phyloP scores from a whole-genome alignment of 768 basidiomycete species.

The Amanita polypyramis region DNA sequence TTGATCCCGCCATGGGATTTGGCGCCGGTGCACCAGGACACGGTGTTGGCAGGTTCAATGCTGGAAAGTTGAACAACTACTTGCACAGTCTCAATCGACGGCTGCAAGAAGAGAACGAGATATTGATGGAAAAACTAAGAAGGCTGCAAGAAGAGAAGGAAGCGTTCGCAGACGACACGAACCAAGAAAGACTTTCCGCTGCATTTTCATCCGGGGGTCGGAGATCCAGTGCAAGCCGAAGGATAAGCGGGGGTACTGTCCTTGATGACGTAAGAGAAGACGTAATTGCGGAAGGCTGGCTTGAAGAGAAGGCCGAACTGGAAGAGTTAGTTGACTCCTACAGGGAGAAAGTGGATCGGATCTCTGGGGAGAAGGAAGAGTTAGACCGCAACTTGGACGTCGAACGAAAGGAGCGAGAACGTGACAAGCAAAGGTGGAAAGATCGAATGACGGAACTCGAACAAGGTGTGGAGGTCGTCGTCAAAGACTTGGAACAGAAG shows the following conservation, averaged over 20 bases:
- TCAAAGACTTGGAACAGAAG: conserved; percentile 53
- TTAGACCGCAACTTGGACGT: conserved; percentile 35
- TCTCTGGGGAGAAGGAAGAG: conserved; percentile 33
- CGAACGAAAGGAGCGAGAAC: conserved; percentile 47
- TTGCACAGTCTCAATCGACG: conserved; percentile 77
- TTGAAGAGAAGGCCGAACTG: conserved; percentile 56
- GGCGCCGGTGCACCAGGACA: conserved; percentile 50
- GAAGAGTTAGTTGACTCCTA: conserved; percentile 42
- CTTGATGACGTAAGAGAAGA: conserved; percentile 60
- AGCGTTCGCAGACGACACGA: conserved; percentile 3
- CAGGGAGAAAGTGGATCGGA: conserved; percentile 37
- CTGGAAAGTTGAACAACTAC: conserved; percentile 76
- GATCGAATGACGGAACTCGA: conserved; percentile 65
- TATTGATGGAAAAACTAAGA: conserved; percentile 42
- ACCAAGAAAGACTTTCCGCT: conserved; percentile 9
- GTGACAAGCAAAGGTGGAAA: conserved; percentile 63
- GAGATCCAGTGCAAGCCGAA: conserved; percentile 25
- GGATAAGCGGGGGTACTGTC: conserved; percentile 41
- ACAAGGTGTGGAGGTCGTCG: conserved; percentile 53
- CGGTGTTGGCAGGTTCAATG: conserved; percentile 74
- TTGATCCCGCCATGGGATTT: conserved; percentile 75
- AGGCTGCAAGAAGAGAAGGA: conserved; percentile 42
- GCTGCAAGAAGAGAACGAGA: conserved; percentile 79
- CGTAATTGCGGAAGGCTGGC: conserved; percentile 51
- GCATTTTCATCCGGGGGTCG: conserved; percentile 19